Base-by-base conservation (phyloP, 208 protist genomes). In the Trypanosoma theileri region DNA sequence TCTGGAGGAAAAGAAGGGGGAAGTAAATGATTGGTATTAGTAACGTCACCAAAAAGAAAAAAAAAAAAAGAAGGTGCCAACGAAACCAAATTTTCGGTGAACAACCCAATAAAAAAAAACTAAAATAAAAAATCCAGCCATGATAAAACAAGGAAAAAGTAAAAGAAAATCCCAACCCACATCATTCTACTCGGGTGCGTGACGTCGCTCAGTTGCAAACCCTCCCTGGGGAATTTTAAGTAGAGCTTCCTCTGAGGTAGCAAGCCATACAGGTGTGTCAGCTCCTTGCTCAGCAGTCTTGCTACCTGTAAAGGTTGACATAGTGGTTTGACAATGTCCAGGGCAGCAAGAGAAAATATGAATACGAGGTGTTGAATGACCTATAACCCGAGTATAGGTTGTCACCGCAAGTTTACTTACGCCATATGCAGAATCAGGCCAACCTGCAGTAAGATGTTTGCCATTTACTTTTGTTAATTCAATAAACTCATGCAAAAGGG, bases 381-480 rank as follows among this genome's bases (percentile, higher is more conserved):
- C 70, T 50, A 77, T 60, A 11, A 83, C 45, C 40, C 46, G 40
- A 6, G 70, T 73, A 41, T 74, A 70, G 16, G 61, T 75, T 41
- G 59, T 86, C 42, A 77, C n/a, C 21, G 55, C 69, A 52, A 86
- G 59, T 61, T 89, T 86, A 54, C 62, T 84, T 28, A 79, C 69
- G 31, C 55, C 66, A 58, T 84, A 84, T 3, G 75, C 69, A 26
- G 59, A 73, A 42, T 75, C 46, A 11, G 74, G 71, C 65, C 70
- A 86, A 14, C 76, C 78, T 21, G 66, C 48, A 22, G 42, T 17
- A n/a, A 67, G 9, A 59, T 84, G 66, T 35, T 77, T 59, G 7
- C 46, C 51, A 24, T 64, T 55, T 7, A 12, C 59, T 41, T 72
- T 67, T 0, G 61, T 66, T 21, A 69, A 48, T 14, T 55, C 31